phyloP scores from a whole-genome alignment of 148 eudicot species.

The Dysphania ambrosioides region DNA sequence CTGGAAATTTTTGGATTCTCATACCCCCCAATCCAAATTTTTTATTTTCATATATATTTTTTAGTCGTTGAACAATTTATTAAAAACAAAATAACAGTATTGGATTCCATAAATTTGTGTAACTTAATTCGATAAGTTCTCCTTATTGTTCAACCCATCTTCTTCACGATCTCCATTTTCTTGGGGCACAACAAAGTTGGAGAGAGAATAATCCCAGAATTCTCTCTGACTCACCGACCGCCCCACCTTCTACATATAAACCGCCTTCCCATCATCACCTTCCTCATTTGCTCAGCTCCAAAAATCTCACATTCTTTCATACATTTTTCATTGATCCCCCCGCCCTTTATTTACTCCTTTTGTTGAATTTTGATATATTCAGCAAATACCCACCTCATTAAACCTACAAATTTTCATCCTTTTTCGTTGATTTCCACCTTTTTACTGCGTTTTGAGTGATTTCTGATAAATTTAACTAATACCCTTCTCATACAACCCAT shows the following conservation, averaged over 20 bases:
- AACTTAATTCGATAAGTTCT: background rate
- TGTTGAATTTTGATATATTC: too few relatives aligned
- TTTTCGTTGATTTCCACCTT: background rate
- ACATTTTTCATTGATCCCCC: too few relatives aligned
- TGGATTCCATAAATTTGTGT: background rate
- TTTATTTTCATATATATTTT: background rate
- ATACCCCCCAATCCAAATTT: too few relatives aligned
- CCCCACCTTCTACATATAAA: slow-evolving; percentile 1
- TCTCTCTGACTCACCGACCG: slow-evolving; percentile 5
- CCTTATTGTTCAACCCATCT: background rate
- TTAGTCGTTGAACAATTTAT: background rate
- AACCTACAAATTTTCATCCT: background rate
- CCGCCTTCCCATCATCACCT: background rate
- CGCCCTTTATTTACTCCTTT: too few relatives aligned
- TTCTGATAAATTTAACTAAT: background rate
- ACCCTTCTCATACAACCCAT: background rate
- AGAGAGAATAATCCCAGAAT: slow-evolving; percentile 8
- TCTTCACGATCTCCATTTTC: slow-evolving; percentile 12
- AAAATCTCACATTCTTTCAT: too few relatives aligned
- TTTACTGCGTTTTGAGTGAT: background rate
- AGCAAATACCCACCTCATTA: too few relatives aligned
- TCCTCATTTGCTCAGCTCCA: background rate
- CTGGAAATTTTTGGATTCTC: too few relatives aligned
- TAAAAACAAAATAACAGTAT: background rate
- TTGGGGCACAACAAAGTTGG: background rate